Conservation (phyloP, 495 filamentous ascomycete genomes). For the Lepraria neglecta region DNA sequence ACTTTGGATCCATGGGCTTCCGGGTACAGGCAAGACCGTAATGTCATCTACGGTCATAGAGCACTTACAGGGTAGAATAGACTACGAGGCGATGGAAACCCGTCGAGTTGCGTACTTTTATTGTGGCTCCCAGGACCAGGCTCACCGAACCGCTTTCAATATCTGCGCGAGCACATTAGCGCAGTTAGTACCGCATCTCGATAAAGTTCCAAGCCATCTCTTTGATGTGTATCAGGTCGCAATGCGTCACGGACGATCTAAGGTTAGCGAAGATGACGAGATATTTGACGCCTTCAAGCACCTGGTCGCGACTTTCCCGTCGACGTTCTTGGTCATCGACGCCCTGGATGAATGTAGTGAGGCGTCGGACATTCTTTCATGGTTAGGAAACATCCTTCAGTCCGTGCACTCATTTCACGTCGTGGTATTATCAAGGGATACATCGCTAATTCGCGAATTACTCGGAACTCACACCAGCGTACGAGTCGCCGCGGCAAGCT, state of each 20-base stretch:
- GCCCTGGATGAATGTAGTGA: background rate
- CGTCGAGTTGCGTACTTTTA: background rate
- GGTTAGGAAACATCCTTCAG: background rate
- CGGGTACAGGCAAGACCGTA: background rate
- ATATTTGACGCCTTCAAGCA: background rate
- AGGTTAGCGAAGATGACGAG: background rate
- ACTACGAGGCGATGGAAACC: background rate
- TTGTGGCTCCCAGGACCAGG: background rate
- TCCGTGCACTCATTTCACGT: background rate
- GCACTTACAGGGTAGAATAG: background rate
- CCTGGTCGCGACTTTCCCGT: background rate
- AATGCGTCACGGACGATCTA: background rate
- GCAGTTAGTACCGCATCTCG: background rate
- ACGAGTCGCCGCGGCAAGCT: background rate
- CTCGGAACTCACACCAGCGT: background rate
- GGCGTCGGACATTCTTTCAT: background rate
- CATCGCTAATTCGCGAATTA: background rate
- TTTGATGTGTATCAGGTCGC: background rate
- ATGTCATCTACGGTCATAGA: background rate
- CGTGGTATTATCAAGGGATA: background rate
- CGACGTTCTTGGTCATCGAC: background rate
- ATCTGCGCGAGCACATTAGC: background rate
- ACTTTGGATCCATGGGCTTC: background rate
- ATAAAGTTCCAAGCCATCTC: background rate
- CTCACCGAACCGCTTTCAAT: background rate